Evolutionary conservation across 441 rosid species (phyloP), one percentile per base, ranked within the genome.

Genomic region (Macaranga tanarius): DNA sequence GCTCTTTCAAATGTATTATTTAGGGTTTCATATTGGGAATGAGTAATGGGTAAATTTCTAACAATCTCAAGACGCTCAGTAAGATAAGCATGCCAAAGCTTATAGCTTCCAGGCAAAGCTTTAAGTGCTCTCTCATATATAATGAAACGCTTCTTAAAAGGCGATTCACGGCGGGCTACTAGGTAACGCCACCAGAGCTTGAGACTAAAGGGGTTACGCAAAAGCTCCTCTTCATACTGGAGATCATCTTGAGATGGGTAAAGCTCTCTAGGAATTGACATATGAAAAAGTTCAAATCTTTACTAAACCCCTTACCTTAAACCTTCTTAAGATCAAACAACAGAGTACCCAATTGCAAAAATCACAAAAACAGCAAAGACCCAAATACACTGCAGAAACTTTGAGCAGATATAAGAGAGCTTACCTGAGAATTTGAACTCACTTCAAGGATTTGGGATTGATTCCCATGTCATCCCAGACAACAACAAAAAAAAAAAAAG

Each of bases 141-240:
- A 2, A 91, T 67, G 75, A 85, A 86, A 3, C 98, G 88, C 65
- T 92, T 90, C 79, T 78, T 83, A 74, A 90, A 88, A 0, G 95
- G 92, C 28, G 91, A 76, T 0, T 86, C 95, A 7, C 94, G 79
- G 62, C 88, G 85, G 0, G 98, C 96, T 6, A 88, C 82, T 31
- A 95, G 51, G 74, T 92, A 95, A 4, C 99, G 88, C 99, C 99
- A 92, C 99, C 99, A 92, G 0, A 91, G 90, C 81, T 91, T 91
- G 12, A 92, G 80, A 76, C 92, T 86, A 60, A 91, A 91, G 0
- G 96, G 94, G 67, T 92, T 92, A 2, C 99, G 83, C 54, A 95
- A 58, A 4, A 92, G 80, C 86, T 95, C 98, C 52, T 95, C 98
- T 70, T 95, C 97, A 58, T 88, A 92, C 5, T 83, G 71, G n/a